Base-by-base conservation (phyloP, 805 yeast genomes). In the Aciculoconidium aculeatum region DNA sequence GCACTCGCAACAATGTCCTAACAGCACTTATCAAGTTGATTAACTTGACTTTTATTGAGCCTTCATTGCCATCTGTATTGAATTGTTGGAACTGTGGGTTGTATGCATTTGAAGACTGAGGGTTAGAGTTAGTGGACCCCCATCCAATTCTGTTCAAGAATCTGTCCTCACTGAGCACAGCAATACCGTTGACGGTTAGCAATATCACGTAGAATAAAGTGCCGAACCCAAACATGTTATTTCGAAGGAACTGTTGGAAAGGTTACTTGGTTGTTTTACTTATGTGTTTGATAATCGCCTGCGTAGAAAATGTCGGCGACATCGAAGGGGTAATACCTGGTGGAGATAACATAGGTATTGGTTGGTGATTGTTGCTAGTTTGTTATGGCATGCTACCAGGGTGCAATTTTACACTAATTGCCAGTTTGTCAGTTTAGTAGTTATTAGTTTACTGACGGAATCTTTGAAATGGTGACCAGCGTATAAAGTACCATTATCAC, bases 101-200 rank as follows among this genome's bases (percentile, higher is more conserved):
- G 27, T 31, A 36, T 12, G 33, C 40, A 3, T 37, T 34, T 23
- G 29, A 29, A 9, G 30, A 30, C n/a, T n/a, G n/a, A n/a, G n/a
- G n/a, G n/a, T n/a, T n/a, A 3, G 39, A 27, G 8, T 44, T 34
- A 16, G 40, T 37, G 15, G 42, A 46, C 7, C 55, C 59, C 61
- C 58, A 61, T 15, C 61, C 66, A 19, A 49, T 72, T 57, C 94
- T 64, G 44, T 77, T 77, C 35, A 83, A 61, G 45, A 83, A 83
- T 35, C 94, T 61, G 45, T 83, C 92, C 44, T 83, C 94, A 49
- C 81, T 80, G 30, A 83, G 67, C 19, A 83, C 79, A 0, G 92
- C 92, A 16, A 83, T 71, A 0, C 90, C 75, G 51, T 83, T 83
- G 27, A 81, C 70, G 33, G 81, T 56, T 21, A 83, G 62, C n/a